Percentiles rank a stretch among this genome's conserved stretches.
These are phyloP conservation scores for Pseudogymnoascus sp. DNA, from an alignment of 2,329 filamentous ascomycete genomes.

Conservation along the genomic window DNA sequence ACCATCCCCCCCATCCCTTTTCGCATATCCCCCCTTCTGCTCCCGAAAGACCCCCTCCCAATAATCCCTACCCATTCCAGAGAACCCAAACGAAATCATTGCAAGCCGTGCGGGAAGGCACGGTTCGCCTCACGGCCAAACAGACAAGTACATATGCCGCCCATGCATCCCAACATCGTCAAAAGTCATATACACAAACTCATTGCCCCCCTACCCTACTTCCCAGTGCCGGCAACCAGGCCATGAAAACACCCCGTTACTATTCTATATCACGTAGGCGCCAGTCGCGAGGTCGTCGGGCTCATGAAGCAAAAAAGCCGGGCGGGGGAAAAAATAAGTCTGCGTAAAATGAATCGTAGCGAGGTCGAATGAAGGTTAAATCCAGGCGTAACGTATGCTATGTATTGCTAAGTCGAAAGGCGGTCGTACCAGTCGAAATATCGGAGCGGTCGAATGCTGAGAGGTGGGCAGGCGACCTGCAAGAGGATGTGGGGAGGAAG, in stretches of 20 bases:
- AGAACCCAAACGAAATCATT: background rate
- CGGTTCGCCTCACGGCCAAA: background rate
- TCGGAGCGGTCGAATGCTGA: background rate
- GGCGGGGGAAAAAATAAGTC: background rate
- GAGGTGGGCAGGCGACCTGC: background rate
- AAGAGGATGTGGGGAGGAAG: background rate
- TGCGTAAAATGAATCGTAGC: background rate
- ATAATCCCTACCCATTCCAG: background rate
- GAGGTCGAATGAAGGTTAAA: background rate
- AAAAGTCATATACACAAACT: slow-evolving; percentile 2
- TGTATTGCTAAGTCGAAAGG: slow-evolving; percentile 15
- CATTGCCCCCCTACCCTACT: background rate
- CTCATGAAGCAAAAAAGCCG: background rate
- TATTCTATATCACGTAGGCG: background rate
- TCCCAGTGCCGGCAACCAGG: background rate
- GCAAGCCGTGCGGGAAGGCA: background rate
- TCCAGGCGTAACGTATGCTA: background rate
- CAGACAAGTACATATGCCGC: background rate
- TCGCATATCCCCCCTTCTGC: background rate
- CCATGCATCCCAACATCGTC: background rate
- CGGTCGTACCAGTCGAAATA: slow-evolving; percentile 1
- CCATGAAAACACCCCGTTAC: background rate
- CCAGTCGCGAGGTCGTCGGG: background rate
- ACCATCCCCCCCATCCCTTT: background rate
- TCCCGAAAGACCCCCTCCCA: too few relatives aligned